Base-by-base conservation (phyloP, 495 filamentous ascomycete species). In the Acidiella bohemica region DNA sequence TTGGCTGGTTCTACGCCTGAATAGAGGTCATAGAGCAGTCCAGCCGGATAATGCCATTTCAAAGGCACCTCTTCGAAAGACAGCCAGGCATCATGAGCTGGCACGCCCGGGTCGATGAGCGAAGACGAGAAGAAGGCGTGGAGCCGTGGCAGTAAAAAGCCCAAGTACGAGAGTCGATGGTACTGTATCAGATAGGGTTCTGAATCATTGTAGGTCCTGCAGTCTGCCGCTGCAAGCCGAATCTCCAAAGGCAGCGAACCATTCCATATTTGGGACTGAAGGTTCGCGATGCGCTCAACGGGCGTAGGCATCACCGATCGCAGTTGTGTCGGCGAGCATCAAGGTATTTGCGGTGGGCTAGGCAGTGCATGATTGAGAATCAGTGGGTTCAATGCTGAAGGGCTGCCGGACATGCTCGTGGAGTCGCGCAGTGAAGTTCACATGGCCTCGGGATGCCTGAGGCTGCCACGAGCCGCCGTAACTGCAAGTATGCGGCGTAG, bases 1-100 rank as follows among this genome's bases (percentile, higher is more conserved):
- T 51, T 64, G 2, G 68, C 64, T 1, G 76, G 74, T 34, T 78
- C 71, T 14, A 65, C 67, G 13, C 78, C 80, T 1, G 77, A 76
- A 42, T 81, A 94, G 10, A 96, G 72, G 58, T 99, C 90, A 55
- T 81, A 84, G 20, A 96, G 71, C 16, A 99, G 67, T 7, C 92
- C 90, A 22, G 88, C 61, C 2, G 88, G 81, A 42, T 93, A 80
- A 59, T 94, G 65, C 80, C 85, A 79, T 75, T 92, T 79, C 65
- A 87, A 58, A 51, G 86, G 77, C 58, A 97, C 75, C 23, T 67
- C 67, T 49, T 84, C 76, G 52, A 78, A 81, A 5, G 73, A 73
- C 37, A 84, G 70, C 79, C 80, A 84, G 19, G 75, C 78, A 27
- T 75, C 70, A 27, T 73, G 65, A 9, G 72, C 58, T n/a, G 62